These are phyloP conservation scores for Crithidia sp. DNA, from an alignment of 208 protist species.

Conservation along the genomic window DNA sequence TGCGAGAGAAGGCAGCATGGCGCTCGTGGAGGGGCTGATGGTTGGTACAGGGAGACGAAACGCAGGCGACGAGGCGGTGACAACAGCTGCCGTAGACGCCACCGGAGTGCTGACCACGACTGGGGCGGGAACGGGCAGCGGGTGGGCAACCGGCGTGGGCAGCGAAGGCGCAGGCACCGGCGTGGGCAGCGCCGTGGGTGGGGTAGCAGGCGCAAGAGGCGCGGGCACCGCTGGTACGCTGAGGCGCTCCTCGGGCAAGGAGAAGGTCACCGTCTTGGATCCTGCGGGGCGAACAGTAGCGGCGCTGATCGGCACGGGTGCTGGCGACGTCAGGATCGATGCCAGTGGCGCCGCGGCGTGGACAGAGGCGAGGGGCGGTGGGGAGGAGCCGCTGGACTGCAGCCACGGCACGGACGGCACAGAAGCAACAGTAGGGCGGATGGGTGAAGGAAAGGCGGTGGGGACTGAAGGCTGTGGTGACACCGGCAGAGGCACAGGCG, in stretches of 20 bases:
- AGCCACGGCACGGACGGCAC: constrained; percentile 1
- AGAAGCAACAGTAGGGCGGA: neutral
- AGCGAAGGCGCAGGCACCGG: neutral
- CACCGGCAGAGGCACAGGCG: neutral
- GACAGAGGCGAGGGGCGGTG: constrained; percentile 9
- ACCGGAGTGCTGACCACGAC: too few relatives aligned
- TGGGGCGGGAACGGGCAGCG: too few relatives aligned
- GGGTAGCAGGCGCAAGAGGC: neutral
- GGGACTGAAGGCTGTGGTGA: neutral
- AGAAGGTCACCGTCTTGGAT: constrained; percentile 16
- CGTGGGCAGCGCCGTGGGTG: neutral
- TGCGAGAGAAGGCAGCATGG: neutral
- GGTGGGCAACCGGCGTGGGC: neutral
- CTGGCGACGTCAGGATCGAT: too few relatives aligned
- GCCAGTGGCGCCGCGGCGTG: neutral
- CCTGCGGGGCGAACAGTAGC: neutral
- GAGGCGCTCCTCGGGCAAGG: neutral
- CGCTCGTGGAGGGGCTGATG: neutral
- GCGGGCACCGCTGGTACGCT: neutral
- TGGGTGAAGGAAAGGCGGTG: neutral
- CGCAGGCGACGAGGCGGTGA: neutral
- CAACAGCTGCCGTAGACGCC: neutral
- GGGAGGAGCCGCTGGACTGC: constrained; percentile 2
- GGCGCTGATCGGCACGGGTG: neutral
- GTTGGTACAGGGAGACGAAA: neutral